Conservation (phyloP, 768 basidiomycete species). For the Russula brevipes region DNA sequence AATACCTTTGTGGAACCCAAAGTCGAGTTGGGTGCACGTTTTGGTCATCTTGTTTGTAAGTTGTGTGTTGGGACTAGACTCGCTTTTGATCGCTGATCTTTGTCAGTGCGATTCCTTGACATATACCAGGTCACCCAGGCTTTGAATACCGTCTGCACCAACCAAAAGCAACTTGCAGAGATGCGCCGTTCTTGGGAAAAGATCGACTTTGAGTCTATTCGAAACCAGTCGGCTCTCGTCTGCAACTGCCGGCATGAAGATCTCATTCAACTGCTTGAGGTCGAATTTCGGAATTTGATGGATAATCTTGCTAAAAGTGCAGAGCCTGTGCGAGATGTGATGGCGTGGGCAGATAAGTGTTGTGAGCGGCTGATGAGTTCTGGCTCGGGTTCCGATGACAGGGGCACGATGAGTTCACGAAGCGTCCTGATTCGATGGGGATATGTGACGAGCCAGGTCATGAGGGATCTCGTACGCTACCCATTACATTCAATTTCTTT, state of each 20-base stretch:
- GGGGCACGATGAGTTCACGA: constrained; percentile 77
- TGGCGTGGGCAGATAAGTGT: constrained; percentile 90
- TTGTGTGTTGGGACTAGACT: constrained; percentile 28
- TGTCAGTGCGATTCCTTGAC: constrained; percentile 79
- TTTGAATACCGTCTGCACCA: constrained; percentile 79
- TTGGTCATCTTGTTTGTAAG: constrained; percentile 84
- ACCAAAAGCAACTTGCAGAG: constrained; percentile 76
- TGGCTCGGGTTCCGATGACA: constrained; percentile 59
- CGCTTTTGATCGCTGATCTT: constrained; percentile 21
- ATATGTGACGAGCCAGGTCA: constrained; percentile 88
- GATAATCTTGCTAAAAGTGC: constrained; percentile 64
- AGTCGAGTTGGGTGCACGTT: constrained; percentile 84
- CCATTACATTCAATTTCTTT: constrained; percentile 1
- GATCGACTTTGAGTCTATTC: constrained; percentile 85
- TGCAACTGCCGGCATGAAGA: constrained; percentile 92
- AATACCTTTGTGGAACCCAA: constrained; percentile 90
- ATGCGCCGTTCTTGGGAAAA: constrained; percentile 87
- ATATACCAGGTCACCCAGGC: constrained; percentile 92
- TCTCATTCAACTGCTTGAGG: constrained; percentile 76
- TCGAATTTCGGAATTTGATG: constrained; percentile 75
- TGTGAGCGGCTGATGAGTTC: constrained; percentile 80
- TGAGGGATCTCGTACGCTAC: constrained; percentile 75
- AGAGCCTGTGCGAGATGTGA: constrained; percentile 81
- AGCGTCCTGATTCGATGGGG: constrained; percentile 89
- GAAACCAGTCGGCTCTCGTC: constrained; percentile 88